Evolutionary conservation across 805 yeast species (phyloP), one percentile per base, ranked within the genome.

Genomic region (Kluyveromyces wickerhamii): DNA sequence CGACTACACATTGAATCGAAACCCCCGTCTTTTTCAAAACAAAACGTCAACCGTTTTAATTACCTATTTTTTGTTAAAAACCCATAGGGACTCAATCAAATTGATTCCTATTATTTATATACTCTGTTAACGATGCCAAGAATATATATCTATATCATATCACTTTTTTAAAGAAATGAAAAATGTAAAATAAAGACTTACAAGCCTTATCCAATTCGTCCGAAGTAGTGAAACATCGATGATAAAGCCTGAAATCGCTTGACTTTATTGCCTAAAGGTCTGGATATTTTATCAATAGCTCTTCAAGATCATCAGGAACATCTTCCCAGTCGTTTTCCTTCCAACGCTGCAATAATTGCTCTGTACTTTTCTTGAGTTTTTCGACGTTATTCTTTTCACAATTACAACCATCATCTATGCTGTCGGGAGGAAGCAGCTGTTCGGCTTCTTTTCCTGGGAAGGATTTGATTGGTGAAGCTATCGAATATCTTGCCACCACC

Each of bases 281-380:
- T 14, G 51, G 43, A 30, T 42, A 28, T 2, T 32, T 30, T 11
- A 34, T n/a, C 21, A 51, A 34, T 18, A 39, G 27, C 0, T 32
- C 32, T 7, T 27, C 12, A 19, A 63, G 46, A 30, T 64, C 69
- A 41, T 64, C 67, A 2, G 69, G 68, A 4, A 59, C 44, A 2
- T 28, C 37, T 9, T 34, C 33, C 66, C 66, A 63, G 9, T 29
- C 29, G 5, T 44, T 42, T 7, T 27, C 28, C 1, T 47, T 43
- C 67, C 68, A 64, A 16, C 37, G 31, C 4, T 27, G 5, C 7
- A 62, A 38, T 7, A 40, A 22, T 1, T 31, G 31, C 29, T 39
- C 34, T 4, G 54, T 38, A 15, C 47, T 41, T 8, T 31, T 23
- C 13, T 16, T 27, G 6, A 37, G 27, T n/a, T 27, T 25, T 33